Evolutionary conservation across 2,329 filamentous ascomycete genomes (phyloP).

Genomic region (Plectosphaerella plurivora): DNA sequence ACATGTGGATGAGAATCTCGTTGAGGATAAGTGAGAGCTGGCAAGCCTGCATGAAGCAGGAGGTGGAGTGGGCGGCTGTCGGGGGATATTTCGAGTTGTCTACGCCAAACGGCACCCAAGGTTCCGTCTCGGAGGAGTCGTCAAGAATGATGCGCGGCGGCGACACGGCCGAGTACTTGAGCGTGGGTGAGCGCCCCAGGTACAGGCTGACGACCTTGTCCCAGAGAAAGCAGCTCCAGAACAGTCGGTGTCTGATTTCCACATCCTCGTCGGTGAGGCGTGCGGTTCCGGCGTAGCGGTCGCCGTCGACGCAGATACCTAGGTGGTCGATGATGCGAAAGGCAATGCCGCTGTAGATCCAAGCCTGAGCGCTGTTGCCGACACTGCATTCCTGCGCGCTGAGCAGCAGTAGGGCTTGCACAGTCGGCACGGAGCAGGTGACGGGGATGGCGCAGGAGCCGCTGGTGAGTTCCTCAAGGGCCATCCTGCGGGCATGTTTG

Average conservation of each 20-base stretch:
- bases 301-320: constrained; percentile 49
- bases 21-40: constrained; percentile 53
- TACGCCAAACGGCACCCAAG: constrained; percentile 52
- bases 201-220: constrained; percentile 59
- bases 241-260: constrained; percentile 55
- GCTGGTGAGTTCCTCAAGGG: constrained; percentile 47
- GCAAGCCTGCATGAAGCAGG: constrained; percentile 57
- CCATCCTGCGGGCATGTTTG: constrained; percentile 44
- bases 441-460: constrained; percentile 42
- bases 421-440: constrained; percentile 41
- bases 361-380: constrained; percentile 53
- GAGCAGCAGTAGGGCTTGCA: constrained; percentile 55
- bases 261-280: constrained; percentile 53
- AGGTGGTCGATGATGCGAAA: constrained; percentile 46
- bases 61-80: constrained; percentile 51
- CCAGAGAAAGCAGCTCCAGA: constrained; percentile 63
- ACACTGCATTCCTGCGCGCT: constrained; percentile 57
- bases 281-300: constrained; percentile 46
- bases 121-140: constrained; percentile 53
- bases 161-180: constrained; percentile 51
- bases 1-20: constrained; percentile 56
- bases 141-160: constrained; percentile 54
- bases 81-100: constrained; percentile 50
- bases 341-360: constrained; percentile 48
- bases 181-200: constrained; percentile 50